Evolutionary conservation across 148 eudicot species (phyloP), one percentile per base, ranked within the genome.

Genomic region (Camellia granthamiana): DNA sequence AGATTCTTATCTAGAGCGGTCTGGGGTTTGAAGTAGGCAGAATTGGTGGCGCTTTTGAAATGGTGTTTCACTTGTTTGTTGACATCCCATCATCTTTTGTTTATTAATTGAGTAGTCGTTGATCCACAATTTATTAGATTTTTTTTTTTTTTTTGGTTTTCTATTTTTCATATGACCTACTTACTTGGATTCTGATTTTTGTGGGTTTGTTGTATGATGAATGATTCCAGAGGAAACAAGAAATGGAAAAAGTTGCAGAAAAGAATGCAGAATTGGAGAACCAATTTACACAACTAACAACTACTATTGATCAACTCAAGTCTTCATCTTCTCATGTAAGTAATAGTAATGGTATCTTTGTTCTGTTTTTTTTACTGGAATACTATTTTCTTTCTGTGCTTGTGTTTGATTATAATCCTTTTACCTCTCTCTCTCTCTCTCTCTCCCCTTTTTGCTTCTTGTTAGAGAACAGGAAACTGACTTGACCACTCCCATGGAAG

Each of bases 261-360:
- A 60, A 75, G 54, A 60, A 19, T 43, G 51, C 38, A 41, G 68
- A 60, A 76, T n/a, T 76, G 54, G 69, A 76, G 47, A 76, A 76
- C 14, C 49, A 21, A 21, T 6, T 43, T 42, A 9, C 19, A 42
- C 23, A 16, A 60, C 68, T 18, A 60, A 18, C 68, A 59, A 64
- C 4, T 1, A 60, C 74, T 56, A 56, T 56, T 14, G 12, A 56
- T 56, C 60, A 56, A 56, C 15, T 56, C 1, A 56, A 56, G 60
- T 56, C 60, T 56, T 11, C 14, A 63, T 63, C 66, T 63, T 63
- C 30, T 6, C 2, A 38, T 38, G 41, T 63, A 19, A 5, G 66
- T 62, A 62, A 23, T 23, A 23, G 30, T 23, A 7, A 23, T 62
- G 19, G 30, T 9, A 23, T 23, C 30, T 23, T 23, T 23, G 30